Base-by-base conservation (phyloP, 2,329 filamentous ascomycete species). In the Plenodomus lindquistii region DNA sequence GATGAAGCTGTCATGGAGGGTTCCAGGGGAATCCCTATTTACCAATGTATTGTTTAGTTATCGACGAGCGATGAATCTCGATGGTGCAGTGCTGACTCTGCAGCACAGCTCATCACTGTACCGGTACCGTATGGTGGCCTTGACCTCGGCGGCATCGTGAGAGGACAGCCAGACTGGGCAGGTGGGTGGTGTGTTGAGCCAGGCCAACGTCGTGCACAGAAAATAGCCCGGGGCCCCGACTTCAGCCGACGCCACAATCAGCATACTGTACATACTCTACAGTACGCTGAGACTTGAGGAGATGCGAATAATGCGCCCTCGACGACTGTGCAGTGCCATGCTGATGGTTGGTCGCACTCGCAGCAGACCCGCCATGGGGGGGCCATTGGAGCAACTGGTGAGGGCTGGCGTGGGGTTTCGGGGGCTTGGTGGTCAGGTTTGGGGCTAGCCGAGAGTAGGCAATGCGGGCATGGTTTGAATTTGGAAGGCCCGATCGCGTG, bases 381-480 rank as follows among this genome's bases (percentile, higher is more conserved):
- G 34, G 17, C n/a, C n/a, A n/a, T n/a, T n/a, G n/a, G n/a, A n/a
- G n/a, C n/a, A n/a, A n/a, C n/a, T n/a, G n/a, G n/a, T n/a, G n/a
- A n/a, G n/a, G n/a, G n/a, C n/a, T n/a, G n/a, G n/a, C n/a, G n/a
- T n/a, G n/a, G n/a, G n/a, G n/a, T n/a, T n/a, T n/a, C n/a, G n/a
- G n/a, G n/a, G n/a, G n/a, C n/a, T n/a, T n/a, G n/a, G n/a, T n/a
- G 40, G 29, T 19, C n/a, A 27, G 35, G n/a, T n/a, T n/a, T n/a
- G n/a, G n/a, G n/a, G n/a, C n/a, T n/a, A n/a, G 16, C 15, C 29
- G 36, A 34, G 41, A 39, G 35, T 35, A 38, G 41, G 37, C 31
- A 21, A 29, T 41, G 40, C 50, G 40, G 46, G 49, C 38, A 39
- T 18, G 43, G 42, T 46, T 40, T 48, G 29, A 22, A 19, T 22